phyloP scores from a whole-genome alignment of 805 yeast genomes.

The Geotrichum ghanense region DNA sequence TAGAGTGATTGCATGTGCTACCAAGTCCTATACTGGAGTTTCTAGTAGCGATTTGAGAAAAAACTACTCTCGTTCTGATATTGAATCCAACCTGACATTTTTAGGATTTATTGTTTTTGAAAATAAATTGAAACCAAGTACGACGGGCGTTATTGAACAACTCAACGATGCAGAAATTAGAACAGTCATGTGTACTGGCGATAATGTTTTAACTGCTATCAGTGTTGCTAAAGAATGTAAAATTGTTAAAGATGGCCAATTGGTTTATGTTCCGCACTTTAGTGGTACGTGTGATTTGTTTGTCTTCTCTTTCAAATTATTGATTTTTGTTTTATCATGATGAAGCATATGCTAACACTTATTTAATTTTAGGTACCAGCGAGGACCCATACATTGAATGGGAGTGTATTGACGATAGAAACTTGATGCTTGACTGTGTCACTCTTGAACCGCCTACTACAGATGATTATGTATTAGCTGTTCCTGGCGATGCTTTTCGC shows the following conservation, averaged over 20 bases:
- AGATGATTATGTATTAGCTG: constrained; percentile 56
- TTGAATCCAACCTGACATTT: constrained; percentile 61
- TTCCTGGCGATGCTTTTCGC: constrained; percentile 89
- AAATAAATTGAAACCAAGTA: constrained; percentile 68
- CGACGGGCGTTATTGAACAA: constrained; percentile 47
- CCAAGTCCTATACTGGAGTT: constrained; percentile 35
- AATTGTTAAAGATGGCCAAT: constrained; percentile 36
- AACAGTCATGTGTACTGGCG: constrained; percentile 96
- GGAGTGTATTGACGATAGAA: constrained; percentile 34
- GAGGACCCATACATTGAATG: constrained; percentile 20
- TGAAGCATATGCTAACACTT: too few species aligned
- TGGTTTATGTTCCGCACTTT: constrained; percentile 54
- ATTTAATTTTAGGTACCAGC: constrained; percentile 10
- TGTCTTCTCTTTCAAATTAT: neutral
- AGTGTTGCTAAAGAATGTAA: constrained; percentile 85
- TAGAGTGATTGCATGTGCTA: constrained; percentile 91
- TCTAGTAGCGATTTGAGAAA: constrained; percentile 24
- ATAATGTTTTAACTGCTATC: constrained; percentile 85
- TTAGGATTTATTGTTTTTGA: constrained; percentile 88
- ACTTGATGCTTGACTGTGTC: constrained; percentile 44
- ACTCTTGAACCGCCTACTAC: constrained; percentile 32
- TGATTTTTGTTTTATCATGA: neutral
- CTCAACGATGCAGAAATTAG: constrained; percentile 62
- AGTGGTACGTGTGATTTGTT: constrained; percentile 36
- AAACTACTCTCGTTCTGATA: constrained; percentile 38